A percentile compares a stretch with the other conserved stretches of the same genome.
Conservation (phyloP, 495 filamentous ascomycete genomes). For the Oleoguttula mirabilis region DNA sequence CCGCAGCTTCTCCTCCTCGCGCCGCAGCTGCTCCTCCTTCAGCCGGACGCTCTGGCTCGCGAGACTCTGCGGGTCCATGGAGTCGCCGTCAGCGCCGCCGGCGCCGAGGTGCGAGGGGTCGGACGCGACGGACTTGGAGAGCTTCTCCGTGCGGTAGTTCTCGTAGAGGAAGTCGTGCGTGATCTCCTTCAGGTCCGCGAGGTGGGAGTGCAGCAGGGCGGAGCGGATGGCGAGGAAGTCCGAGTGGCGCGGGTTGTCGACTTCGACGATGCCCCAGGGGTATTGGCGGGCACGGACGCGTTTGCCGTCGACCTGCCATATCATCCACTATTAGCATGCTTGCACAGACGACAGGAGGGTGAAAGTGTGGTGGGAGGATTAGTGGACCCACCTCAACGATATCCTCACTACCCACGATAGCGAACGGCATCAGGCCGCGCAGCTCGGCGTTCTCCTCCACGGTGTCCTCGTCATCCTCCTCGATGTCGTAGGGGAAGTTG, state of each 20-base stretch:
- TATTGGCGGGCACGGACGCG: constrained; percentile 63
- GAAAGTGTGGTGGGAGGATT: constrained; percentile 45
- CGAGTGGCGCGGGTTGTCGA: constrained; percentile 97
- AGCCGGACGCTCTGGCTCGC: constrained; percentile 93
- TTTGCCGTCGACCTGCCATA: constrained; percentile 60
- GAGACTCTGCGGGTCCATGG: constrained; percentile 95
- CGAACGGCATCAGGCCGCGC: constrained; percentile 94
- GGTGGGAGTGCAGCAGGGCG: constrained; percentile 89
- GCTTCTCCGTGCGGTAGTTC: constrained; percentile 99
- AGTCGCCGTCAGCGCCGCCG: constrained; percentile 44
- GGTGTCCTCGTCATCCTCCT: constrained; percentile 98
- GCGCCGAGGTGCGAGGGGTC: background rate
- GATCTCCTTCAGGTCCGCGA: constrained; percentile 97
- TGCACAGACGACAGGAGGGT: too few relatives aligned
- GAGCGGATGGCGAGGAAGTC: constrained; percentile 97
- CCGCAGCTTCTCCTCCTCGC: constrained; percentile 98
- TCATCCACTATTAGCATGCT: too few relatives aligned
- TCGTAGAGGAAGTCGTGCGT: constrained; percentile 99
- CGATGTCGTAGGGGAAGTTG: constrained; percentile 99
- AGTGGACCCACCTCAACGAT: constrained; percentile 87
- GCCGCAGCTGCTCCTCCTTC: constrained; percentile 97
- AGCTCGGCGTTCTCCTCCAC: constrained; percentile 98
- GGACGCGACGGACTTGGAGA: constrained; percentile 69
- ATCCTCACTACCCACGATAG: constrained; percentile 95
- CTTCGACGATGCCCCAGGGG: constrained; percentile 97